phyloP scores from a whole-genome alignment of 225 moss, liverwort and hornwort genomes.

The Polytrichum commune region DNA sequence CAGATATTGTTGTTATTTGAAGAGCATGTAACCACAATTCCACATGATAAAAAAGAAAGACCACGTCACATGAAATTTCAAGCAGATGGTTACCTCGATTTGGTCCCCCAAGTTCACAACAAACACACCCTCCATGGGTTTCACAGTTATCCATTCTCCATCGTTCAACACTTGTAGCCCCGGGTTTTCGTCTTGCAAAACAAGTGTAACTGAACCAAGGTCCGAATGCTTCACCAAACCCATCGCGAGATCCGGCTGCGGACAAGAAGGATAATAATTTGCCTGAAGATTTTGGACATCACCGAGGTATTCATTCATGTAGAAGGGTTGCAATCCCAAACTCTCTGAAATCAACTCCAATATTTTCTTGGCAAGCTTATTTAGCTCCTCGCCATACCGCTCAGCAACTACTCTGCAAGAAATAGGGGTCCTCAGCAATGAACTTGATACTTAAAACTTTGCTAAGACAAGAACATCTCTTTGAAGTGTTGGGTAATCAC shows the following conservation, averaged over 20 bases:
- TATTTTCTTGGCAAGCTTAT: background rate
- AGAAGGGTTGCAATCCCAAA: background rate
- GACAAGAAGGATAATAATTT: background rate
- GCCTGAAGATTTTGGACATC: background rate
- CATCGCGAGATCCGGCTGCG: background rate
- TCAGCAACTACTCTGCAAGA: background rate
- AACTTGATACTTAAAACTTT: too few species aligned
- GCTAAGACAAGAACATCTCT: too few species aligned
- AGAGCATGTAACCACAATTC: too few species aligned
- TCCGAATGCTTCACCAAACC: background rate
- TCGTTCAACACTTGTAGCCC: background rate
- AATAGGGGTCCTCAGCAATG: background rate
- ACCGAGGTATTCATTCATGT: background rate
- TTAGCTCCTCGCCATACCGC: background rate
- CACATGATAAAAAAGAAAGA: too few species aligned
- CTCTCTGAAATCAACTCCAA: background rate
- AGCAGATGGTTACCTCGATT: background rate
- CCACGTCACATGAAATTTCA: too few species aligned
- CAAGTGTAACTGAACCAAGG: background rate
- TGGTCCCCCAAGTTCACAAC: slow-evolving; percentile 1
- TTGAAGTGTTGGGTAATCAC: too few species aligned
- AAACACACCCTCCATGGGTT: background rate
- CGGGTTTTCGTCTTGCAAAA: background rate
- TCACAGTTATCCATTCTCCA: background rate
- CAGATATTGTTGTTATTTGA: too few species aligned